Evolutionary conservation across 164 flowering plant genomes (phyloP).

Genomic region (Houttuynia cordata): DNA sequence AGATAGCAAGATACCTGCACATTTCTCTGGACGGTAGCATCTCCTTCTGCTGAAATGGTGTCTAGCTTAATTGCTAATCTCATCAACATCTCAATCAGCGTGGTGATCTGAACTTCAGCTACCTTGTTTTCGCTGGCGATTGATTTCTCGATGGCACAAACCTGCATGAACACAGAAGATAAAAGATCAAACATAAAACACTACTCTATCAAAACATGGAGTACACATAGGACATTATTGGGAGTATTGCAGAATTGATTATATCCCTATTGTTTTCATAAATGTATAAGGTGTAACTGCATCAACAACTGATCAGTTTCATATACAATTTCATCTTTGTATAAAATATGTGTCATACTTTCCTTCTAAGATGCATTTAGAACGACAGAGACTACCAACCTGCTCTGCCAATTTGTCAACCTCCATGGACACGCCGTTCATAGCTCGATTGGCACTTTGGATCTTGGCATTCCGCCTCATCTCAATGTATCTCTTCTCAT

Average conservation of each 20-base stretch:
- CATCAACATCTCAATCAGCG: slow-evolving; percentile 68
- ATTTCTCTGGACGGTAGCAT: no score
- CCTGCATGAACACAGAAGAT: slow-evolving; percentile 27
- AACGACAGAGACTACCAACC: slow-evolving; percentile 21
- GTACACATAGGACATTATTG: not conserved
- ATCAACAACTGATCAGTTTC: no score
- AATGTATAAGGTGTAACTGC: no score
- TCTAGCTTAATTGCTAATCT: slow-evolving; percentile 56
- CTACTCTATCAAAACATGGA: not conserved
- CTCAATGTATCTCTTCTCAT: slow-evolving; percentile 42
- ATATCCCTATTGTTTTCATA: no score
- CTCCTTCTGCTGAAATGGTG: slow-evolving; percentile 41
- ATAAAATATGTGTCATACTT: no score
- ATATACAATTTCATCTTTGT: no score
- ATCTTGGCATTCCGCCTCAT: slow-evolving; percentile 51
- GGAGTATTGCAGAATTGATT: no score
- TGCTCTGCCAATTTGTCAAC: slow-evolving; percentile 59
- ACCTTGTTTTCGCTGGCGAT: slow-evolving; percentile 42
- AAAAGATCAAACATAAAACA: no score
- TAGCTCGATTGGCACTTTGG: slow-evolving; percentile 37
- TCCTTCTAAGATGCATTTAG: no score
- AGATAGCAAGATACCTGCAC: no score
- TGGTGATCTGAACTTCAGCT: slow-evolving; percentile 58
- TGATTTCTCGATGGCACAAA: slow-evolving; percentile 41
- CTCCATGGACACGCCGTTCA: slow-evolving; percentile 46